Base-by-base conservation (phyloP, 2,329 filamentous ascomycete species). In the Fonsecaea pedrosoi region DNA sequence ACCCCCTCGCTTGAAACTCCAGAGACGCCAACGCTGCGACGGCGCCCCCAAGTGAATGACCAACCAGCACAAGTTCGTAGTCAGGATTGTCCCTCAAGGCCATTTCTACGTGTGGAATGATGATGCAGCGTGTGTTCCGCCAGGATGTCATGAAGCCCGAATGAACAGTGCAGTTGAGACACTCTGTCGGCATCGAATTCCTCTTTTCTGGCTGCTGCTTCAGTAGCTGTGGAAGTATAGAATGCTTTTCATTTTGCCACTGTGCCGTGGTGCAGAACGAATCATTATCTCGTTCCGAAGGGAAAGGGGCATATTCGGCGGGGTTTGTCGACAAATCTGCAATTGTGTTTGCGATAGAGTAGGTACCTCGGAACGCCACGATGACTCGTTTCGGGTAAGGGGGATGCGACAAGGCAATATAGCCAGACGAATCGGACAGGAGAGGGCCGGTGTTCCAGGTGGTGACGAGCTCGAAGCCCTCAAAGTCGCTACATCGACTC, bases 361-460 rank as follows among this genome's bases (percentile, higher is more conserved):
- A 97, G 13, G 95, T 98, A 30, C 95, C 95, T 55, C 95, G 89
- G 75, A 98, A 98, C 8, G 93, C 94, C 42, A 98, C 86, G 54
- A 98, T 83, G 64, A 99, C 91, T 65, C 89, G 84, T 54, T 84
- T 83, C 21, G 80, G 77, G 4, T 80, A 82, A 2, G 85, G 85
- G 3, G 80, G 72, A 75, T 96, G 91, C 69, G 95, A 94, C n/a
- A 98, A 82, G 0, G 92, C 94, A 64, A 98, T 89, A 79, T 96
- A 99, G 68, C 95, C 95, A 78, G 93, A 97, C 72, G 92, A 96
- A 78, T 98, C 95, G 68, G 90, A 91, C 74, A 97, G 84, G 35
- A 97, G 82, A 10, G 90, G 84, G 0, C 95, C 95, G 0, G 95
- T 97, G 75, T 96, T 94, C 91, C 93, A 99, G 10, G 93, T 92